A percentile compares a stretch with the other conserved stretches of the same genome.
phyloP scores from a whole-genome alignment of 164 flowering plant species.

The Hamamelis virginiana region DNA sequence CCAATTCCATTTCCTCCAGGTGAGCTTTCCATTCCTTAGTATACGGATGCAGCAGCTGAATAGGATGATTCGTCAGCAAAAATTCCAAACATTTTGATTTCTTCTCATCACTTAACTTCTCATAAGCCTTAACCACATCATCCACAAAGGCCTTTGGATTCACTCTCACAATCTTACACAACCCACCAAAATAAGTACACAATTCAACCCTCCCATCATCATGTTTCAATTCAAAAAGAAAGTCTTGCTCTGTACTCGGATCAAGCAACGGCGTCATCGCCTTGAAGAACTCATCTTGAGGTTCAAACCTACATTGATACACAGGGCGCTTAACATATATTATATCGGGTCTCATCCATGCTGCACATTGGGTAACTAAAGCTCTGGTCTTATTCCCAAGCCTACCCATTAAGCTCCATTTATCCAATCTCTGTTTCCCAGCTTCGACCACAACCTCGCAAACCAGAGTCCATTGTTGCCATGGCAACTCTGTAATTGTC shows the following conservation, averaged over 20 bases:
- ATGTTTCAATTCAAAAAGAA: constrained; percentile 55
- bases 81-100: constrained; percentile 79
- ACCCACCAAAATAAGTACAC: constrained; percentile 82
- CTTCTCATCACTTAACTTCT: constrained; percentile 80
- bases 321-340: constrained; percentile 87
- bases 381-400: constrained; percentile 69
- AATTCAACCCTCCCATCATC: constrained; percentile 76
- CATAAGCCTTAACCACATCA: constrained; percentile 91
- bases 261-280: constrained; percentile 67
- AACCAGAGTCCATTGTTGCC: constrained; percentile 94
- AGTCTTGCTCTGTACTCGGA: constrained; percentile 66
- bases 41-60: constrained; percentile 78
- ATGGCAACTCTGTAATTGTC: constrained; percentile 71
- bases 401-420: constrained; percentile 92
- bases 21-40: constrained; percentile 93
- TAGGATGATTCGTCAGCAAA: constrained; percentile 75
- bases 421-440: constrained; percentile 68
- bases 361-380: constrained; percentile 82
- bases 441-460: constrained; percentile 71
- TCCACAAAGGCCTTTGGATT: constrained; percentile 88
- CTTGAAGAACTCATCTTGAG: constrained; percentile 70
- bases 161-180: constrained; percentile 86
- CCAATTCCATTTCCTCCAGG: constrained; percentile 89
- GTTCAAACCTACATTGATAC: constrained; percentile 91
- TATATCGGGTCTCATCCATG: constrained; percentile 95